Conservation (phyloP, 768 basidiomycete species). For the Amanita muscaria region DNA sequence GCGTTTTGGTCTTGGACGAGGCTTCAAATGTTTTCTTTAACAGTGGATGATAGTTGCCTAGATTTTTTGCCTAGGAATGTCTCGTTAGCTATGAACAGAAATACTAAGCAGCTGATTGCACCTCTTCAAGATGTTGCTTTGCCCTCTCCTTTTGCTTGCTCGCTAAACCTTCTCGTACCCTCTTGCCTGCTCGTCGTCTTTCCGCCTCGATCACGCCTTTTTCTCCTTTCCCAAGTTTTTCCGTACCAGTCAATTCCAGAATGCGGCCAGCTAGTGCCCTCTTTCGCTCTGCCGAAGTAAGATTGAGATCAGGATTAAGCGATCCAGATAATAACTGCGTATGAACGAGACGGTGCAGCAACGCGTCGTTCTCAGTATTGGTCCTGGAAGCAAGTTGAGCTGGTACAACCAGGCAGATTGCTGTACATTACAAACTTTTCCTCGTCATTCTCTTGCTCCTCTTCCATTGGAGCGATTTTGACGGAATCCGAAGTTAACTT, state of each 20-base stretch:
- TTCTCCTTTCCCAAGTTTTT: slow-evolving; percentile 72
- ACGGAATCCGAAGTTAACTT: slow-evolving; percentile 37
- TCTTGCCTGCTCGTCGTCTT: slow-evolving; percentile 62
- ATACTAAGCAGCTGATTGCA: slow-evolving; percentile 15
- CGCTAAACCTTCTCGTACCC: slow-evolving; percentile 59
- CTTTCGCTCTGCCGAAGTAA: slow-evolving; percentile 57
- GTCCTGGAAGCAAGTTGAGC: slow-evolving; percentile 38
- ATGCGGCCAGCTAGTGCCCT: slow-evolving; percentile 75
- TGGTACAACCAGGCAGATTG: background rate
- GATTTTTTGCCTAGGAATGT: slow-evolving; percentile 57
- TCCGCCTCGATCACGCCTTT: slow-evolving; percentile 49
- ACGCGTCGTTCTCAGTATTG: slow-evolving; percentile 68
- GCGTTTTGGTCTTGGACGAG: slow-evolving; percentile 15
- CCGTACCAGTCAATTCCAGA: slow-evolving; percentile 58
- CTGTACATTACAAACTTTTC: slow-evolving; percentile 33
- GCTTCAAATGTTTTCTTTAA: slow-evolving; percentile 59
- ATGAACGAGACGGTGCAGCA: slow-evolving; percentile 73
- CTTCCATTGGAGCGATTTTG: slow-evolving; percentile 17
- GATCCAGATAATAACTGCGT: slow-evolving; percentile 74
- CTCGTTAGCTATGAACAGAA: background rate
- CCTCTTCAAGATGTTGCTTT: slow-evolving; percentile 58
- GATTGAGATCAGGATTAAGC: slow-evolving; percentile 47
- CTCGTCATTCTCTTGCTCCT: slow-evolving; percentile 39
- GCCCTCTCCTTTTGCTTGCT: slow-evolving; percentile 53
- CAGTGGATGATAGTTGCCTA: slow-evolving; percentile 79